Conservation (phyloP, 139 green algal genomes). For the Raphidocelis subcapitata region DNA sequence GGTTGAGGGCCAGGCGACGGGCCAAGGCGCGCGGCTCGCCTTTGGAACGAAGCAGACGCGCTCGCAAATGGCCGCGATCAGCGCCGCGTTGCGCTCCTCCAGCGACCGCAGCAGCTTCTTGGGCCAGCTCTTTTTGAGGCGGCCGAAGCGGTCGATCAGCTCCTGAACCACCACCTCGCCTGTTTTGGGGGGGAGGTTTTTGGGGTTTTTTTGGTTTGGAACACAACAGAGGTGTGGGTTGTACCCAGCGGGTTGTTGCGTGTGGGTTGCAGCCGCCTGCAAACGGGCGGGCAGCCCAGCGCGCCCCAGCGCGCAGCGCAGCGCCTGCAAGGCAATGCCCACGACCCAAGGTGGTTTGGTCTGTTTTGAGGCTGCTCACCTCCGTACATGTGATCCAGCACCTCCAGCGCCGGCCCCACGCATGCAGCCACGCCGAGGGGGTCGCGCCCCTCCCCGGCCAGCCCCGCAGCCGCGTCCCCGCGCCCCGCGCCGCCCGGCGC, state of each 20-base stretch:
- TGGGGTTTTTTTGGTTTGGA: no score
- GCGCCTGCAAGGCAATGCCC: no score
- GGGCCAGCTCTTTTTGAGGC: constrained; percentile 53
- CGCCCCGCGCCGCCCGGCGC: neutral
- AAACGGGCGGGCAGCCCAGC: no score
- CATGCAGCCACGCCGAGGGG: constrained; percentile 54
- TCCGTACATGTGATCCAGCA: constrained; percentile 78
- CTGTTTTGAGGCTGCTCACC: no score
- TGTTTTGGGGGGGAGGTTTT: constrained; percentile 8
- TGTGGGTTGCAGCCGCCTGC: neutral
- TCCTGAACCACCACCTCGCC: constrained; percentile 61
- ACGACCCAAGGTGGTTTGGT: no score
- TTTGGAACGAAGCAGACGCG: constrained; percentile 43
- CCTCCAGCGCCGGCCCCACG: constrained; percentile 46
- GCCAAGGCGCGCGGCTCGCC: constrained; percentile 37
- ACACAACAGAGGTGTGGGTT: neutral
- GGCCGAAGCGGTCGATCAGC: constrained; percentile 50
- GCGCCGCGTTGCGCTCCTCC: constrained; percentile 44
- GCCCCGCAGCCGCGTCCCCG: neutral
- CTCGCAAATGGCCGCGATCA: constrained; percentile 41
- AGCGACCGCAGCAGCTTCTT: constrained; percentile 51
- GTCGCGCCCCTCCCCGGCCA: constrained; percentile 27
- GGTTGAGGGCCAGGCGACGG: no score
- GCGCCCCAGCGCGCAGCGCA: no score
- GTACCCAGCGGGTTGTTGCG: neutral